Percentiles rank a stretch among this genome's conserved stretches.
Evolutionary conservation across 352 stramenopile genomes (phyloP).

Genomic region (Globisporangium heterothallicum): DNA sequence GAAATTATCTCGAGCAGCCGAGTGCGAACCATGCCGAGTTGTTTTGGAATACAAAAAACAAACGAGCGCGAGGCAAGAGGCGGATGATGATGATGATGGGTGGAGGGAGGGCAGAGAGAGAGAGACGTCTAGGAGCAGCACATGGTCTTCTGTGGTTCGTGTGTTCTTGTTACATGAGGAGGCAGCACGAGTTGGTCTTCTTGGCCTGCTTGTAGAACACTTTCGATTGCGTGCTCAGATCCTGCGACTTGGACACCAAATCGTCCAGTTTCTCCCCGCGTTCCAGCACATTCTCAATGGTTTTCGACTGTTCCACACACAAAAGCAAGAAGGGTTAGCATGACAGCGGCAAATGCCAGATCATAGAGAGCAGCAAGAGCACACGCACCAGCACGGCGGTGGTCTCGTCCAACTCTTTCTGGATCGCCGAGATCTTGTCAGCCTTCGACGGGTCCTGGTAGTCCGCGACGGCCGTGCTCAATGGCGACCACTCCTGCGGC

Average conservation of each 20-base stretch:
- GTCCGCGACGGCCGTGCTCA: slow-evolving; percentile 92
- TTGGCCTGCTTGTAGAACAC: slow-evolving; percentile 99
- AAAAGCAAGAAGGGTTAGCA: slow-evolving; percentile 5
- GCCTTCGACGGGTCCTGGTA: slow-evolving; percentile 97
- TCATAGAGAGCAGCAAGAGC: not conserved
- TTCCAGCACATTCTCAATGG: slow-evolving; percentile 98
- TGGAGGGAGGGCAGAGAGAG: slow-evolving; percentile 14
- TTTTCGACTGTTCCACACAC: slow-evolving; percentile 87
- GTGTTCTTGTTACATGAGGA: slow-evolving; percentile 74
- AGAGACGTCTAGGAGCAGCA: slow-evolving; percentile 4
- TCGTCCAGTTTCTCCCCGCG: slow-evolving; percentile 98
- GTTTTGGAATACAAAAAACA: not conserved
- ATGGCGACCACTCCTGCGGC: slow-evolving; percentile 85
- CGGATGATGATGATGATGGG: not conserved
- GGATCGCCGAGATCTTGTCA: slow-evolving; percentile 99
- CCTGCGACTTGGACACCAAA: slow-evolving; percentile 97
- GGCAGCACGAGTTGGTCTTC: slow-evolving; percentile 99
- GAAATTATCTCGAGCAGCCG: slow-evolving; percentile 2
- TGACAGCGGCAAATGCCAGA: not conserved
- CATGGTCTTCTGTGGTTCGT: not conserved
- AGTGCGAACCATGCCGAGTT: not conserved
- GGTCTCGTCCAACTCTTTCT: slow-evolving; percentile 99
- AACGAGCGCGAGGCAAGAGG: not conserved
- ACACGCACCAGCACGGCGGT: slow-evolving; percentile 94
- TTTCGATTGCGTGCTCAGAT: slow-evolving; percentile 98